Base-by-base conservation (phyloP, 345 rosid species). In the Noccaea caerulescens region DNA sequence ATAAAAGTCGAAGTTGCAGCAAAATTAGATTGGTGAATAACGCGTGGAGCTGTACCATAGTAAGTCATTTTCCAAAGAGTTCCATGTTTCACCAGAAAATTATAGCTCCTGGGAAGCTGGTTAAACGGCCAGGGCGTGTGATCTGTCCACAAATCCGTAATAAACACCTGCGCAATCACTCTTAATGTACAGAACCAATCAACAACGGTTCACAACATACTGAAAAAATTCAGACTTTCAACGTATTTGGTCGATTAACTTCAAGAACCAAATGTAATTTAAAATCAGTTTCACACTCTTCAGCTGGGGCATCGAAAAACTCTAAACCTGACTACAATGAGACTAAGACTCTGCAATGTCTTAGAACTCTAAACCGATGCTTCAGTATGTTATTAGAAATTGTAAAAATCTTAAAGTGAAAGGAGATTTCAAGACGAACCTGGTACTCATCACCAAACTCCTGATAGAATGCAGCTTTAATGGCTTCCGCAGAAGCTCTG, bases 101-200 rank as follows among this genome's bases (percentile, higher is more conserved):
- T 95, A 70, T 95, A 95, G 83, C 96, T 95, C 65, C 90, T 85
- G 4, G 99, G 99, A 65, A 95, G 81, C 76, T 95, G 99, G 80
- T 95, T 92, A 73, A 95, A 95, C 2, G 99, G 99, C 99, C 99
- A 95, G 32, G 99, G 99, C 0, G 98, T 92, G 75, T 95, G 99
- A 71, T 92, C 99, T 27, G 99, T 72, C 99, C 98, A 94, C 63
- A 95, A 84, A 83, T 95, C 99, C 50, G 98, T 90, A 66, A 95
- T 81, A 77, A 85, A 95, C 60, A 95, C 98, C 99, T 95, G 94
- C 79, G 72, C 74, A 73, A 37, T 20, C 82, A 84, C 79, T 80
- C 84, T 80, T 82, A 66, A 59, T 66, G 23, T 13, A 71, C 44
- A n/a, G 56, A 65, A 43, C 44, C 11, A 71, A 57, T 64, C 72